A percentile compares a stretch with the other conserved stretches of the same genome.
phyloP scores from a whole-genome alignment of 73 alveolate genomes.

The Paramecium bursaria region DNA sequence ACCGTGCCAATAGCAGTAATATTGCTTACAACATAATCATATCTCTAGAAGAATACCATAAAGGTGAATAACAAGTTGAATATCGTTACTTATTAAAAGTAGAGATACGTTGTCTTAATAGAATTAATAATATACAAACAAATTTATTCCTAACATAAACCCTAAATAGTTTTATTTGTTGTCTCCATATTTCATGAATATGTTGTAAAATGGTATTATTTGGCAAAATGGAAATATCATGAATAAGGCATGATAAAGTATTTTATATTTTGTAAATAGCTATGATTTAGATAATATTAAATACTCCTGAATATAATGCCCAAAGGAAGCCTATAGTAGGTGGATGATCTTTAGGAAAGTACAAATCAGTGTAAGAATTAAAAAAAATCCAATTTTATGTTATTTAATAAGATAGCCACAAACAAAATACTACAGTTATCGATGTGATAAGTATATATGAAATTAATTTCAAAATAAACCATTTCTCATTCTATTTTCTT shows the following conservation, averaged over 20 bases:
- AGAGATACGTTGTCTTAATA: not conserved
- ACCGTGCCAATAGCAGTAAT: conserved; percentile 6
- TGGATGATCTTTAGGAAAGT: conserved; percentile 51
- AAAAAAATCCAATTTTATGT: conserved; percentile 48
- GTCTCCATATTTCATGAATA: conserved; percentile 21
- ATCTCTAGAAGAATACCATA: conserved; percentile 16
- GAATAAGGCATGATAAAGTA: conserved; percentile 43
- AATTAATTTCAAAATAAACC: conserved; percentile 1
- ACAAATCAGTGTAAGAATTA: conserved; percentile 24
- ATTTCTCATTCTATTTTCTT: not conserved
- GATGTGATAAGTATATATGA: not conserved
- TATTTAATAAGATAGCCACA: not conserved
- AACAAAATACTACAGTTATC: not conserved
- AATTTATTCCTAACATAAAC: conserved; percentile 50
- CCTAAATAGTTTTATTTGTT: conserved; percentile 15
- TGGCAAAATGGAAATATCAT: conserved; percentile 37
- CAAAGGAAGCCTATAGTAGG: conserved; percentile 61
- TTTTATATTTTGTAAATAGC: conserved; percentile 37
- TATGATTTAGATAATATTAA: not conserved
- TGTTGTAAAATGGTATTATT: conserved; percentile 42
- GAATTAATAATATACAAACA: not conserved
- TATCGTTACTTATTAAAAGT: conserved; percentile 13
- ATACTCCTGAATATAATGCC: conserved; percentile 59
- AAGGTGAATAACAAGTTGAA: not conserved
- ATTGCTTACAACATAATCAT: conserved; percentile 23